These are phyloP conservation scores for Syncephalastrum racemosum DNA, from an alignment of 371 early-diverging fungal species.

Conservation along the genomic window DNA sequence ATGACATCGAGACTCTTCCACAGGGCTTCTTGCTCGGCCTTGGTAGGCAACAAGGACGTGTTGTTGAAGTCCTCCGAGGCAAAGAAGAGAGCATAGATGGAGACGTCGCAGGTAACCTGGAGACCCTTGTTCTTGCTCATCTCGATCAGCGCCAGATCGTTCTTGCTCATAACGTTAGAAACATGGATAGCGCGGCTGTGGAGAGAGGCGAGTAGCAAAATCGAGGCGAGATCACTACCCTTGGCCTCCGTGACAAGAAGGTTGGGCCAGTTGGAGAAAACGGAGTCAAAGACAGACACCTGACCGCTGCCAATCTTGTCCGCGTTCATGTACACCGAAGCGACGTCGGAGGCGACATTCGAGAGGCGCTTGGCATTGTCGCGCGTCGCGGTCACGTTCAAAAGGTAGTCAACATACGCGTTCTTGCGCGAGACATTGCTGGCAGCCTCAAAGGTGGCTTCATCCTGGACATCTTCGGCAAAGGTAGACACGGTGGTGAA, in stretches of 20 bases:
- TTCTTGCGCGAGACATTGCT: slow-evolving; percentile 54
- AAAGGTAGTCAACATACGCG: slow-evolving; percentile 75
- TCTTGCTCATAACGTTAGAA: slow-evolving; percentile 74
- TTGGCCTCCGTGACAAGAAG: slow-evolving; percentile 82
- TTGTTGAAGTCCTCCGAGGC: slow-evolving; percentile 45
- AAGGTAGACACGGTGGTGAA: slow-evolving; percentile 77
- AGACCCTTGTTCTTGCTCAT: slow-evolving; percentile 89
- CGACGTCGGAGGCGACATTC: slow-evolving; percentile 41
- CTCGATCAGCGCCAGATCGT: slow-evolving; percentile 81
- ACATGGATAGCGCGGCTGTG: slow-evolving; percentile 85
- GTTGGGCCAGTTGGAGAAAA: slow-evolving; percentile 77
- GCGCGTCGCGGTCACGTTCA: slow-evolving; percentile 68
- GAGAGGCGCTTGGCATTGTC: slow-evolving; percentile 53
- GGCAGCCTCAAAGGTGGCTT: slow-evolving; percentile 51
- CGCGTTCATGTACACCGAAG: slow-evolving; percentile 61
- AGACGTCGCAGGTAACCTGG: slow-evolving; percentile 90
- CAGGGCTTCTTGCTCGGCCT: slow-evolving; percentile 63
- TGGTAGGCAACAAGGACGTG: slow-evolving; percentile 48
- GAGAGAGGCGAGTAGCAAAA: slow-evolving; percentile 82
- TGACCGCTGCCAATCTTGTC: slow-evolving; percentile 50
- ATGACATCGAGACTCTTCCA: slow-evolving; percentile 81
- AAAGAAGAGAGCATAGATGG: slow-evolving; percentile 81
- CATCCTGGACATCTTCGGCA: slow-evolving; percentile 56
- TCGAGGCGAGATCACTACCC: slow-evolving; percentile 86
- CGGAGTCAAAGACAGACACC: slow-evolving; percentile 57